Evolutionary conservation across 2,329 filamentous ascomycete species (phyloP).

Genomic region (Colletotrichum melonis): DNA sequence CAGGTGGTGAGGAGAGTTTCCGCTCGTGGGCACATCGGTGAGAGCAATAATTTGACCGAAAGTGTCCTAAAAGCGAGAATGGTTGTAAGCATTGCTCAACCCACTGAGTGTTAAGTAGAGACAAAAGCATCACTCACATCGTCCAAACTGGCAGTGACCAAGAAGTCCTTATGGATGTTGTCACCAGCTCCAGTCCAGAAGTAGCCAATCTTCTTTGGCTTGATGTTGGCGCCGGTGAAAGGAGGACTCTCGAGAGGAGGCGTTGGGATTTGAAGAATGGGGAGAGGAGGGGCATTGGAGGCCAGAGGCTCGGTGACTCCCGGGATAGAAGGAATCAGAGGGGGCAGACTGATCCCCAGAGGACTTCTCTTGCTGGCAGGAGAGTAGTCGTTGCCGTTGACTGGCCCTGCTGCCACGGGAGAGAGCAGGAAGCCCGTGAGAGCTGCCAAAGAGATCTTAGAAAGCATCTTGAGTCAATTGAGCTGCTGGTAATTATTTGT

Average conservation of each 20-base stretch:
- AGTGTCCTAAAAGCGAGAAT: conserved; percentile 56
- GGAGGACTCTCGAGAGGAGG: conserved; percentile 65
- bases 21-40: conserved; percentile 68
- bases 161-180: conserved; percentile 69
- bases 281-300: conserved; percentile 62
- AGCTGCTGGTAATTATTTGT: background rate
- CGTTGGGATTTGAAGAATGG: conserved; percentile 69
- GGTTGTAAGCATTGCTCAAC: background rate
- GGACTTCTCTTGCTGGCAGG: conserved; percentile 37
- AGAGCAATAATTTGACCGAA: conserved; percentile 70
- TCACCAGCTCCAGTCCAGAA: conserved; percentile 73
- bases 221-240: conserved; percentile 64
- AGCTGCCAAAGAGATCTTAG: background rate
- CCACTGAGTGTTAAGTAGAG: background rate
- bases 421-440: conserved; percentile 5
- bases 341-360: conserved; percentile 57
- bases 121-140: conserved; percentile 54
- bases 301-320: conserved; percentile 69
- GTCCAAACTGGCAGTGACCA: conserved; percentile 68
- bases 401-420: background rate
- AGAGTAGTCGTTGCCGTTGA: conserved; percentile 18
- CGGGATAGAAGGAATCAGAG: conserved; percentile 68
- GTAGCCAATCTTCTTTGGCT: conserved; percentile 74
- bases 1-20: conserved; percentile 71
- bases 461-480: background rate